phyloP scores from a whole-genome alignment of 2,329 filamentous ascomycete species.

The Diaporthe longicolla region DNA sequence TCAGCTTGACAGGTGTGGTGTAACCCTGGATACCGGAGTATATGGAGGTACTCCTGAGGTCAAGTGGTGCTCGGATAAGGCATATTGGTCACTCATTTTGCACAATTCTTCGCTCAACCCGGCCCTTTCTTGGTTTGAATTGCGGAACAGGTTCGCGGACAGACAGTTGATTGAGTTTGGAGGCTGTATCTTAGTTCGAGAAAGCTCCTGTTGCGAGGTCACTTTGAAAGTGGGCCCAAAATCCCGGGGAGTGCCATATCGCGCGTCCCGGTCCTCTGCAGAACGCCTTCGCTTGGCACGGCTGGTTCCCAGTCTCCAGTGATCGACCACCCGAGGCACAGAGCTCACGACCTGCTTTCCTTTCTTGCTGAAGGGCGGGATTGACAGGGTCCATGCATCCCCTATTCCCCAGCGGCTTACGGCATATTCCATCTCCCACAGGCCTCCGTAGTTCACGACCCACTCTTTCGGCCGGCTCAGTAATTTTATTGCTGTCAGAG shows the following conservation, averaged over 20 bases:
- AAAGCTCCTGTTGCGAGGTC: background rate
- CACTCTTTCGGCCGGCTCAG: background rate
- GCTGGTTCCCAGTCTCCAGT: slow-evolving; percentile 8
- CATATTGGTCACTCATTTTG: background rate
- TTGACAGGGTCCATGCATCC: slow-evolving; percentile 11
- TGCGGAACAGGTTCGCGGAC: too few relatives aligned
- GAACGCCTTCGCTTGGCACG: background rate
- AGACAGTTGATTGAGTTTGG: background rate
- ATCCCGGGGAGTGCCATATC: background rate
- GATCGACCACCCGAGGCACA: background rate
- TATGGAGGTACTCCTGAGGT: background rate
- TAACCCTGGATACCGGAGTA: too few relatives aligned
- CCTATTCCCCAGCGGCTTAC: background rate
- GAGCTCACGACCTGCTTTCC: background rate
- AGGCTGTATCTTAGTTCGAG: background rate
- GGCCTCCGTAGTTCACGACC: background rate
- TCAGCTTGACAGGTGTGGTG: background rate
- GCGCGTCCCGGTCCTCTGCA: background rate
- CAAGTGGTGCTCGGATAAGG: background rate
- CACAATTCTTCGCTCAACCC: background rate
- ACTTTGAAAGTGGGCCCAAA: background rate
- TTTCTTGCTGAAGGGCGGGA: background rate
- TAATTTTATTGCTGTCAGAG: background rate
- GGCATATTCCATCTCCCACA: background rate
- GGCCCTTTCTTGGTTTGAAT: background rate